Evolutionary conservation across 2,329 filamentous ascomycete species (phyloP).

Genomic region (Colletotrichum spinosum): DNA sequence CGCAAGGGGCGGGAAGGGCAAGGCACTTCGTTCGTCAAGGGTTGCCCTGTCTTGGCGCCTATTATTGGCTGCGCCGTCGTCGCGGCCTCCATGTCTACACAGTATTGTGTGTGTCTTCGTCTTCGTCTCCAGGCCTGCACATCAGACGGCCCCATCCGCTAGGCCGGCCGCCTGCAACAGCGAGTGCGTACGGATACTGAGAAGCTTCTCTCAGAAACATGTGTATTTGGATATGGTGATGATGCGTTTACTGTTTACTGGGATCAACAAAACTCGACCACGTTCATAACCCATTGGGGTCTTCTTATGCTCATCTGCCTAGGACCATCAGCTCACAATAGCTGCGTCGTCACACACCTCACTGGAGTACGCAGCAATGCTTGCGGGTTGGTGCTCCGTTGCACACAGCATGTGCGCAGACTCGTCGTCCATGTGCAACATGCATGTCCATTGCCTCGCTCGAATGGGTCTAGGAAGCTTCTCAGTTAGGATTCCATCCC

Average conservation of each 20-base stretch:
- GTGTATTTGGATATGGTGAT: no score
- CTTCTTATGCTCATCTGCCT: slow-evolving; percentile 11
- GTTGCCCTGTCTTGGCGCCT: slow-evolving; percentile 14
- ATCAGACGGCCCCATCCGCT: no score
- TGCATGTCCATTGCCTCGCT: background rate
- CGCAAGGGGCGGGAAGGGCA: slow-evolving; percentile 6
- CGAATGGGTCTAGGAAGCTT: background rate
- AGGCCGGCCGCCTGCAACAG: no score
- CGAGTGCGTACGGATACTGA: no score
- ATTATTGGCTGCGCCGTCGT: slow-evolving; percentile 20
- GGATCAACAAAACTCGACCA: no score
- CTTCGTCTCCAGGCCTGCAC: background rate
- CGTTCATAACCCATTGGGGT: background rate
- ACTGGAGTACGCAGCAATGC: no score
- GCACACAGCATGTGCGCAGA: no score
- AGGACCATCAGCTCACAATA: background rate
- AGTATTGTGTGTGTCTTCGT: background rate
- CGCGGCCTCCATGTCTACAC: slow-evolving; percentile 12
- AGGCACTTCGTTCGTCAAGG: slow-evolving; percentile 11
- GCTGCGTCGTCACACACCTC: no score
- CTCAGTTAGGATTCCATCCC: no score
- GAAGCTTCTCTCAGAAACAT: no score
- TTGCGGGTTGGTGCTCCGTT: no score
- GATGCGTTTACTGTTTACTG: no score
- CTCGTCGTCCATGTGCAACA: background rate